These are phyloP conservation scores for Oidium heveae DNA, from an alignment of 2,329 filamentous ascomycete species.

Conservation along the genomic window DNA sequence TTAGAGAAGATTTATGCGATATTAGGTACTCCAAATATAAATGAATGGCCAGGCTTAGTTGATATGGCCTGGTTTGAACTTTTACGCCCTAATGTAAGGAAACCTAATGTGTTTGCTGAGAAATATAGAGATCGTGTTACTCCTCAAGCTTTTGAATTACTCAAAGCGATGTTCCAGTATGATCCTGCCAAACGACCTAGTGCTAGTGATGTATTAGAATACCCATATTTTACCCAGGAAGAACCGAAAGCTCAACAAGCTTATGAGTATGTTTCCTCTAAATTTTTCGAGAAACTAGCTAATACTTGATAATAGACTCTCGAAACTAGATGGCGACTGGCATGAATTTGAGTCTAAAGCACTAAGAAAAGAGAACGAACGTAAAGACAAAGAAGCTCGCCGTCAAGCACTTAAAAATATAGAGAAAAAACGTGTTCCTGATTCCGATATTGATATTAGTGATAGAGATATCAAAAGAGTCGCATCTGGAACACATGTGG, in stretches of 20 bases:
- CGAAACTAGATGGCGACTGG: slow-evolving; percentile 75
- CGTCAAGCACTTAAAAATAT: slow-evolving; percentile 3
- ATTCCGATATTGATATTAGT: not conserved
- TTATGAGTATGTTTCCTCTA: slow-evolving; percentile 37
- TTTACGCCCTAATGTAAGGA: slow-evolving; percentile 50
- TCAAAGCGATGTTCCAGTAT: slow-evolving; percentile 67
- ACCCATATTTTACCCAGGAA: slow-evolving; percentile 71
- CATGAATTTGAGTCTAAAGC: slow-evolving; percentile 97
- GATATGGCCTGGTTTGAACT: slow-evolving; percentile 96
- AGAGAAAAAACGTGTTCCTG: not conserved
- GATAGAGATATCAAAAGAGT: not conserved
- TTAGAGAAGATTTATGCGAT: slow-evolving; percentile 90
- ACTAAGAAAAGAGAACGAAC: slow-evolving; percentile 68
- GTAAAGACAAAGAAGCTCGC: slow-evolving; percentile 22
- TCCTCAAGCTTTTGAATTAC: slow-evolving; percentile 57
- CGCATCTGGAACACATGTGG: not conserved
- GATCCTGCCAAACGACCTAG: slow-evolving; percentile 66
- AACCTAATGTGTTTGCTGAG: slow-evolving; percentile 52
- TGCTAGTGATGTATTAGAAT: slow-evolving; percentile 60
- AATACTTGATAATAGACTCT: slow-evolving; percentile 26
- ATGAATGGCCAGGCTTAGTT: slow-evolving; percentile 71
- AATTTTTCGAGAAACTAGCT: not conserved
- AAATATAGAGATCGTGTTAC: slow-evolving; percentile 59
- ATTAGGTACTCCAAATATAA: slow-evolving; percentile 62
- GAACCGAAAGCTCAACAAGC: slow-evolving; percentile 55